Evolutionary conservation across 2,329 filamentous ascomycete species (phyloP), one percentile per base, ranked within the genome.

Genomic region (Zalaria obscura): DNA sequence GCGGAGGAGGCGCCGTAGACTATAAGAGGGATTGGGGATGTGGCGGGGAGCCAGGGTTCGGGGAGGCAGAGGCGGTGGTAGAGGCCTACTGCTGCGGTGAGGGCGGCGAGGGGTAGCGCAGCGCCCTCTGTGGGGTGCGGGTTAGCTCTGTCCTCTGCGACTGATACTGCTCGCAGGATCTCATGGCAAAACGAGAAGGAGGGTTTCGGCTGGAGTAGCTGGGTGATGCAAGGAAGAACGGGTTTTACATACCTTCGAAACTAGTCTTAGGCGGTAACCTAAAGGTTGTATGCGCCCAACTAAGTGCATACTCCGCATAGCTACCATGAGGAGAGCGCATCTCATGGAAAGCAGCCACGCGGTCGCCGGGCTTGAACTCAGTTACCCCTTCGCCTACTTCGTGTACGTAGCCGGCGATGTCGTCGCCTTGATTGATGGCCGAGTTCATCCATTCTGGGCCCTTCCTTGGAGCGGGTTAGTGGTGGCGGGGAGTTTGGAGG

Each of bases 291-390:
- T 72, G 63, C 29, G 67, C 64, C 57, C 64, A 69, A 0, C 69
- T 68, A 7, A 79, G 57, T 3, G 74, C 71, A 48, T 79, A 80
- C 51, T 80, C 75, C 3, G 76, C 77, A 45, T 70, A 81, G 5
- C 63, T 67, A 2, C 77, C 77, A 31, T 65, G 53, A 0, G 67
- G 61, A 0, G 59, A 58, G 35, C 57, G 49, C 66, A 79, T 76
- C 46, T 60, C 55, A 47, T 70, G 66, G 59, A 75, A 74, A 3
- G 68, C 70, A 5, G 70, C 68, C 1, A 77, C 73, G 10, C 72
- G 66, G 54, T 77, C 73, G 28, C 73, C 74, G 0, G 60, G 58
- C 45, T 68, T 68, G 64, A 78, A 78, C 48, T 76, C 74, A 42
- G 57, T 66, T 2, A 78, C 74, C 32, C 69, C 62, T 34, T 61